Percentiles rank a stretch among this genome's conserved stretches.
phyloP scores from a whole-genome alignment of 352 stramenopile genomes.

The Thalassiosira hispida region DNA sequence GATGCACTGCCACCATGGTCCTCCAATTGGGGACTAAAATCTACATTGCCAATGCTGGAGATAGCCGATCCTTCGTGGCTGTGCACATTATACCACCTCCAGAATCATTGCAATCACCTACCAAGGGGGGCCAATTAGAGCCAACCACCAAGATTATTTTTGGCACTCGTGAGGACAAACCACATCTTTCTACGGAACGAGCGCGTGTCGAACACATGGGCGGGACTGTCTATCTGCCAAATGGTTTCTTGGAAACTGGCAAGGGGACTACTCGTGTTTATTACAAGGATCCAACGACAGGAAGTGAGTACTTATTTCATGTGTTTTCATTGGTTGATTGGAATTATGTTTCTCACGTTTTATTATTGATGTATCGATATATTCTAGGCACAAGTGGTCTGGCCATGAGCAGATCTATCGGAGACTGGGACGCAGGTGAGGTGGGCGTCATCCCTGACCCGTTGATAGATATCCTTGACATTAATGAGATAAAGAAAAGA shows the following conservation, averaged over 20 bases:
- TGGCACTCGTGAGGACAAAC: conserved; percentile 81
- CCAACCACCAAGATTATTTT: conserved; percentile 62
- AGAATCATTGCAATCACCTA: neutral
- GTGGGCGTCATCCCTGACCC: conserved; percentile 77
- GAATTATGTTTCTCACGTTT: neutral
- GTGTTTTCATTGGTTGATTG: no score
- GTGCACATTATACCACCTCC: conserved; percentile 53
- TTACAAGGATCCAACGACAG: conserved; percentile 61
- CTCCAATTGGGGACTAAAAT: conserved; percentile 64
- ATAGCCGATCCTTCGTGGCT: conserved; percentile 74
- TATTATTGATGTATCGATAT: neutral
- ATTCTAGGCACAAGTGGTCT: conserved; percentile 54
- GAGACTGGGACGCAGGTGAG: conserved; percentile 69
- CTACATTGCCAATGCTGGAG: conserved; percentile 82
- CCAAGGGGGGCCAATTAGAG: conserved; percentile 2
- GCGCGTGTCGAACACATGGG: conserved; percentile 74
- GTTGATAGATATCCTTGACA: conserved; percentile 71
- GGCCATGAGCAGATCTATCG: conserved; percentile 78
- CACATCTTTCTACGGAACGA: conserved; percentile 69
- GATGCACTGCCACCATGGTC: conserved; percentile 71
- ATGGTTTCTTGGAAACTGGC: conserved; percentile 33
- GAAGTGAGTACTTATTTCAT: conserved; percentile 25
- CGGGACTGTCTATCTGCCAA: conserved; percentile 49
- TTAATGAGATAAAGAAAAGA: conserved; percentile 55
- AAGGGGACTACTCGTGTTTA: conserved; percentile 63